Conservation (phyloP, 2,329 filamentous ascomycete genomes). For the Apiospora aurea region DNA sequence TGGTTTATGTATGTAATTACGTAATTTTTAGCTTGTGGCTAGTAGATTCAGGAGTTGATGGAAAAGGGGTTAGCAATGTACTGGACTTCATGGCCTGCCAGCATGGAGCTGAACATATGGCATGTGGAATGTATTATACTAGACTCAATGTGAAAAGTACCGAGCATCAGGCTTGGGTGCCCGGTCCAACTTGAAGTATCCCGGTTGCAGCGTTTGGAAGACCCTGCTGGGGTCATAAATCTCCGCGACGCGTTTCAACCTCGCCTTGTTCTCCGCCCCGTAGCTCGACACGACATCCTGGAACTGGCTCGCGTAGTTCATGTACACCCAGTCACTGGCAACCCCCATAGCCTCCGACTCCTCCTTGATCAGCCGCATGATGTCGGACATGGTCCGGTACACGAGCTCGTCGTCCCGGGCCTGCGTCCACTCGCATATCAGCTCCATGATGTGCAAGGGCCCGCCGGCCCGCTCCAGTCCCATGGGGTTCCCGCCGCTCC, state of each 20-base stretch:
- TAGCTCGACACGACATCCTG: constrained; percentile 12
- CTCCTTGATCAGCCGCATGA: neutral
- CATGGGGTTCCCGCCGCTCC: neutral
- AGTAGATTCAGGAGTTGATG: too few species aligned
- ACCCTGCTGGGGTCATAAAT: neutral
- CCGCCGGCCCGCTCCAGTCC: neutral
- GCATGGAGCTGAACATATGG: too few species aligned
- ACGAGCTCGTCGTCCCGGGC: neutral
- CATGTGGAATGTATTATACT: too few species aligned
- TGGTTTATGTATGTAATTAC: too few species aligned
- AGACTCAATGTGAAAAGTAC: neutral
- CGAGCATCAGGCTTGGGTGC: neutral
- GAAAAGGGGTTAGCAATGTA: too few species aligned
- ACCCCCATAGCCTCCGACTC: constrained; percentile 23
- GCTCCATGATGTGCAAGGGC: neutral
- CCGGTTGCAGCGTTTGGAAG: neutral
- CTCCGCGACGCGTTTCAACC: neutral
- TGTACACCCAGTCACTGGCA: constrained; percentile 31
- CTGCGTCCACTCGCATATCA: neutral
- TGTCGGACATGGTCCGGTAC: neutral
- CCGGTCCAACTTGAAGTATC: constrained; percentile 10
- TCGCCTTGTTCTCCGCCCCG: constrained; percentile 11
- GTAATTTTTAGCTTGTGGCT: too few species aligned
- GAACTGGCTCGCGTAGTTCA: constrained; percentile 16
- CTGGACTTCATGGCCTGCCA: too few species aligned